Evolutionary conservation across 2,329 filamentous ascomycete genomes (phyloP), one percentile per base, ranked within the genome.

Genomic region (Colletotrichum musicola): DNA sequence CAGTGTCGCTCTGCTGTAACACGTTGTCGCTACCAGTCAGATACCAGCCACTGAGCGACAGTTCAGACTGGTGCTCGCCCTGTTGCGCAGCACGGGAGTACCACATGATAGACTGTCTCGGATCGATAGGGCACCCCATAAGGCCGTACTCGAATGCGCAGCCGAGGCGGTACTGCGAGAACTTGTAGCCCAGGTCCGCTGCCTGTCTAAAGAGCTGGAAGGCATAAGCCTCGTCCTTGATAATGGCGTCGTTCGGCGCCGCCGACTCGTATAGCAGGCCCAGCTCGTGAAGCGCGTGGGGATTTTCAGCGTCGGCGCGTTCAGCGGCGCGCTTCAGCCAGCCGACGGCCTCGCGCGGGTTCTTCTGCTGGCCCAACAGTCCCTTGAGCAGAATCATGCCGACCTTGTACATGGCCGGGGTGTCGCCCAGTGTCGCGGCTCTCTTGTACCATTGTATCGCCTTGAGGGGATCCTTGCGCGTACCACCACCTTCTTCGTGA

Each of bases 391-490:
- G 84, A 72, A 99, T 97, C 91, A 98, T 97, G 67, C 96, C 96
- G 81, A 98, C 90, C 81, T 99, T 99, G 84, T 98, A 99, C 94
- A 98, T 97, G 35, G 95, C 96, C 0, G 95, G 93, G 1, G 92
- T 92, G 76, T 99, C 95, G 3, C 96, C 95, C 3, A 98, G 85
- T 13, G 92, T 92, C 12, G 96, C 95, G 6, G 96, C 94, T 50
- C 95, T 92, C 78, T 95, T 94, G 80, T 99, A 99, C 96, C 96
- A 99, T 79, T 98, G 95, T 20, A 98, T 95, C 1, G 96, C 95
- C 81, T 98, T 98, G 72, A 95, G 81, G 0, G 94, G 93, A 76
- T 99, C 96, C 74, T 92, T 93, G 67, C 93, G 90, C 1, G 96
- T 98, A 25, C 96, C 96, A 60, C 96, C 96, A 35, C 95, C 95